Evolutionary conservation across 495 filamentous ascomycete genomes (phyloP).

Genomic region (Achaetomiella virescens): DNA sequence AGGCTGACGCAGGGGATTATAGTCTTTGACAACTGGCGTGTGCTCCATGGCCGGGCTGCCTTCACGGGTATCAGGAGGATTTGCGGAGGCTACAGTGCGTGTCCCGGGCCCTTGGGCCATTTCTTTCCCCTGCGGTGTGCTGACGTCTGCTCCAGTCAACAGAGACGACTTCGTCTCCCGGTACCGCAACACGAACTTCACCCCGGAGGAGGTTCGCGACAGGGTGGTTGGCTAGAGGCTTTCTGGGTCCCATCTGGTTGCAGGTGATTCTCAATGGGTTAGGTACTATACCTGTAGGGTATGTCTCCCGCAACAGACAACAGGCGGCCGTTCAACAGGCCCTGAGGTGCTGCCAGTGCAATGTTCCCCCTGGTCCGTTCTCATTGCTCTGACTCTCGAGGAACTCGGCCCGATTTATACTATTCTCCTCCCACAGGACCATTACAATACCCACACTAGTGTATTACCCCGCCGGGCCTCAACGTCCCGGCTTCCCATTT

Average conservation of each 20-base stretch:
- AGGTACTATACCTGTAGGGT: no score
- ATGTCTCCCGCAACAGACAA: no score
- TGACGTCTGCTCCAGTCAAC: slow-evolving; percentile 54
- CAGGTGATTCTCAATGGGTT: neutral
- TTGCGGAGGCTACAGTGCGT: slow-evolving; percentile 82
- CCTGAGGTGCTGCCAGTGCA: no score
- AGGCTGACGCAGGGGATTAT: neutral
- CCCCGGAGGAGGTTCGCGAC: slow-evolving; percentile 47
- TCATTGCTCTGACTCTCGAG: no score
- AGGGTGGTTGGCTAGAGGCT: slow-evolving; percentile 29
- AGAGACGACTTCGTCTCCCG: slow-evolving; percentile 80
- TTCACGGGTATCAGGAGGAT: slow-evolving; percentile 82
- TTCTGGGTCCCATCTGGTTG: neutral
- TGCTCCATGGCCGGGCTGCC: slow-evolving; percentile 73
- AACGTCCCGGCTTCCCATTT: neutral
- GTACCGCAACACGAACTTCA: slow-evolving; percentile 64
- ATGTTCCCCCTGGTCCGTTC: no score
- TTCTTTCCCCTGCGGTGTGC: slow-evolving; percentile 4
- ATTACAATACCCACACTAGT: neutral
- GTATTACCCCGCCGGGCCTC: neutral
- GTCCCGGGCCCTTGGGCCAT: neutral
- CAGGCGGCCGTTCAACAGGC: no score
- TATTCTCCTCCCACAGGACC: neutral
- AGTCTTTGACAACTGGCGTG: slow-evolving; percentile 96
- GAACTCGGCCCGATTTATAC: no score